Percentiles rank a stretch among this genome's conserved stretches.
phyloP scores from a whole-genome alignment of 2,329 filamentous ascomycete genomes.

The Zasmidium citrigriseum region DNA sequence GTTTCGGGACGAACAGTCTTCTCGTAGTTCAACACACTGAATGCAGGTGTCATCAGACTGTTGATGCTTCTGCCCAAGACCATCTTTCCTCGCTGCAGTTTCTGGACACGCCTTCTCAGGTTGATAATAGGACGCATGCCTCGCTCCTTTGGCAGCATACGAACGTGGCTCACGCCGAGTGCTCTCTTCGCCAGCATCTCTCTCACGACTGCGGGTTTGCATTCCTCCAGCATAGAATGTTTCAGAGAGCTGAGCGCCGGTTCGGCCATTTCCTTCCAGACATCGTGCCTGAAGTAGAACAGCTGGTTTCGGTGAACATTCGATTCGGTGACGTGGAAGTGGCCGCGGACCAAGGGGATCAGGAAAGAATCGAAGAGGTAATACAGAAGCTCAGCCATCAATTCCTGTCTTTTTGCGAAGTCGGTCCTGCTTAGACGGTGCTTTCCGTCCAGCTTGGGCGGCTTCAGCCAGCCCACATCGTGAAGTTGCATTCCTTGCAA shows the following conservation, averaged over 20 bases:
- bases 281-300: conserved; percentile 93
- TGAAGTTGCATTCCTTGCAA: conserved; percentile 66
- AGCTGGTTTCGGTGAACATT: conserved; percentile 75
- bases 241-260: conserved; percentile 71
- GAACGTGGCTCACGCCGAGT: conserved; percentile 75
- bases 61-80: conserved; percentile 68
- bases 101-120: conserved; percentile 65
- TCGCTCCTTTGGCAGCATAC: conserved; percentile 77
- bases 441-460: conserved; percentile 46
- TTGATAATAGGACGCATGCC: conserved; percentile 87
- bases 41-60: conserved; percentile 68
- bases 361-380: conserved; percentile 90
- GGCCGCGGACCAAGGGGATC: conserved; percentile 80
- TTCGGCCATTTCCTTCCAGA: conserved; percentile 77
- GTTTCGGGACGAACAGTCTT: conserved; percentile 56
- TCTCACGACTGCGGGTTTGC: conserved; percentile 60
- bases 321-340: conserved; percentile 95
- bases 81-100: conserved; percentile 54
- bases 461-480: conserved; percentile 65
- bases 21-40: conserved; percentile 76
- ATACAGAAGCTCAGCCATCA: conserved; percentile 84
- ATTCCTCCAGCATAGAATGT: conserved; percentile 73
- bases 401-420: conserved; percentile 70
- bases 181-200: conserved; percentile 61
- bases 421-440: conserved; percentile 70